Evolutionary conservation across 148 eudicot species (phyloP).

Genomic region (Amaranthus hypochondriacus): DNA sequence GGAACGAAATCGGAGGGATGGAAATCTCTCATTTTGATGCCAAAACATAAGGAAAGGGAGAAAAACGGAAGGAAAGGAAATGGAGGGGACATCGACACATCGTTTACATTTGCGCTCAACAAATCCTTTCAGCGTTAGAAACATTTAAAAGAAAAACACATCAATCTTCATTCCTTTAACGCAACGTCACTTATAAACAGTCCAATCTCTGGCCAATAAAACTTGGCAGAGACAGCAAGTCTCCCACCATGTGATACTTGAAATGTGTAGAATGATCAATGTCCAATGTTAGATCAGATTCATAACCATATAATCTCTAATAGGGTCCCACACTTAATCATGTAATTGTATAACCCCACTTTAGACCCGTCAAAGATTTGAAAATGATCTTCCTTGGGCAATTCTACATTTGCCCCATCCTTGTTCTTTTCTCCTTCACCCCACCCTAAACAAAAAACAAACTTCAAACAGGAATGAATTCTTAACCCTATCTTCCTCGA

Average conservation of each 20-base stretch:
- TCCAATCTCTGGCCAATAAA: constrained; percentile 12
- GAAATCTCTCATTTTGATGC: too few species aligned
- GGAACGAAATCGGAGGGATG: too few species aligned
- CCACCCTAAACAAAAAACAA: background rate
- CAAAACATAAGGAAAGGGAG: too few species aligned
- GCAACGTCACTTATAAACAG: too few species aligned
- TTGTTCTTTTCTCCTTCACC: constrained; percentile 9
- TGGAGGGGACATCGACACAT: too few species aligned
- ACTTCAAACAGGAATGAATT: background rate
- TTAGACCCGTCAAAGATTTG: constrained; percentile 17
- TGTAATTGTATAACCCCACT: constrained; percentile 13
- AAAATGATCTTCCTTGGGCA: background rate
- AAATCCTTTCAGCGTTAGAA: too few species aligned
- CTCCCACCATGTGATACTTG: constrained; percentile 31
- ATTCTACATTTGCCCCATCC: constrained; percentile 7
- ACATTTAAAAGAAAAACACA: too few species aligned
- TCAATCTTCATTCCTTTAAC: too few species aligned
- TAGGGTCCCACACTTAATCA: constrained; percentile 14
- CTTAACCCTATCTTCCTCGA: too few species aligned
- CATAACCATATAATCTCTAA: constrained; percentile 21
- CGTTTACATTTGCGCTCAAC: too few species aligned
- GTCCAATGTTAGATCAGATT: constrained; percentile 8
- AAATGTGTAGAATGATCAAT: constrained; percentile 3
- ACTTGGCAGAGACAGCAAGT: constrained; percentile 22
- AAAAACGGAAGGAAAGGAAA: too few species aligned